A percentile compares a stretch with the other conserved stretches of the same genome.
Conservation (phyloP, 257 asterid genomes). For the Solanum peruvianum region DNA sequence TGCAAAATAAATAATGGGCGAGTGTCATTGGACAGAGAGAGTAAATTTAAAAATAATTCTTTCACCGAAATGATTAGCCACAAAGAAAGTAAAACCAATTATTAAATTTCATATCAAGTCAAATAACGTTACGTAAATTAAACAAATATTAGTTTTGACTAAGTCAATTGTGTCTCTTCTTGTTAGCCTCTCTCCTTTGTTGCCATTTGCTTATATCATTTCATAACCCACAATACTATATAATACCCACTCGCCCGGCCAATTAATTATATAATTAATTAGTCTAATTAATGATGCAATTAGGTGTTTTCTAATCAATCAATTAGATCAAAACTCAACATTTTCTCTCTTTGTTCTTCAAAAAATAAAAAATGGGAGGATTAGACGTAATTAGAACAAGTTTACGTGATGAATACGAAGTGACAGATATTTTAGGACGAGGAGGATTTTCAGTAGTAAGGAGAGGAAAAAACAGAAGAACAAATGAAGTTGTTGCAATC, state of each 20-base stretch:
- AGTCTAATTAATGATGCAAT: not conserved
- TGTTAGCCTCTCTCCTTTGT: not conserved
- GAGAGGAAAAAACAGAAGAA: conserved; percentile 30
- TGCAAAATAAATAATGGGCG: no score
- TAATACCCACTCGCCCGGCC: not conserved
- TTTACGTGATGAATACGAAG: conserved; percentile 54
- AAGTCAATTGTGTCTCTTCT: not conserved
- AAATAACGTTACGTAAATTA: no score
- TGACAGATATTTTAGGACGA: conserved; percentile 52
- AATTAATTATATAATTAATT: not conserved
- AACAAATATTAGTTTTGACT: not conserved
- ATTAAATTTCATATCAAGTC: not conserved
- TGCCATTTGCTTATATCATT: not conserved
- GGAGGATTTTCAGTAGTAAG: conserved; percentile 86
- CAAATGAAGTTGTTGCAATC: conserved; percentile 39
- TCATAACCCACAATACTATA: not conserved
- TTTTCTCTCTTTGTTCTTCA: not conserved
- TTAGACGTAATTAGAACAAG: conserved; percentile 18
- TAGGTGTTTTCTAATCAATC: not conserved
- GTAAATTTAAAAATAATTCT: not conserved
- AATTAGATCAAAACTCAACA: not conserved
- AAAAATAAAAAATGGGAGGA: conserved; percentile 25
- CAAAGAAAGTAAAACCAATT: no score
- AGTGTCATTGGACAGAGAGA: no score
- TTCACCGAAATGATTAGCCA: no score